Conservation (phyloP, 2,329 filamentous ascomycete genomes). For the Fusarium solani-melongenae region DNA sequence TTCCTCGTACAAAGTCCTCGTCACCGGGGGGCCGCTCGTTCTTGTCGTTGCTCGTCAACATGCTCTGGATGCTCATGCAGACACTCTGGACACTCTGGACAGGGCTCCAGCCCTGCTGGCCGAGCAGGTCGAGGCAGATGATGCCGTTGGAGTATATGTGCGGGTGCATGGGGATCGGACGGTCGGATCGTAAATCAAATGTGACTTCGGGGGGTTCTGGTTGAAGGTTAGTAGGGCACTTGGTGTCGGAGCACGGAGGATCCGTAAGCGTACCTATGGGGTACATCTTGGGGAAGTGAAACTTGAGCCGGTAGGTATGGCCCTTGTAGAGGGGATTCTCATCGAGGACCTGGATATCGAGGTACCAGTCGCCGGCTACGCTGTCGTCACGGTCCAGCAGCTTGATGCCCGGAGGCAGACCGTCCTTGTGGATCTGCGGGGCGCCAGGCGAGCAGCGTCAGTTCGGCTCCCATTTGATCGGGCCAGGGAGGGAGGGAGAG, state of each 20-base stretch:
- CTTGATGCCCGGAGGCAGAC: conserved; percentile 76
- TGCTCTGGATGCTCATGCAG: conserved; percentile 97
- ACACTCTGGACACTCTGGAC: conserved; percentile 98
- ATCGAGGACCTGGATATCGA: conserved; percentile 93
- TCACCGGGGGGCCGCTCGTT: conserved; percentile 92
- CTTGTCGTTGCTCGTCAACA: conserved; percentile 95
- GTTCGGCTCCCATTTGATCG: conserved; percentile 11
- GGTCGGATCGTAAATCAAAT: conserved; percentile 75
- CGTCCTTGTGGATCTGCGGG: conserved; percentile 63
- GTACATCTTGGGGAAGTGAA: conserved; percentile 85
- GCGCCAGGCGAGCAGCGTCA: conserved; percentile 27
- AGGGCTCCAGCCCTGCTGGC: conserved; percentile 89
- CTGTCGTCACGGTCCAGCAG: conserved; percentile 86
- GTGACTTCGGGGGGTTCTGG: conserved; percentile 94
- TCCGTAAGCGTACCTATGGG: conserved; percentile 80
- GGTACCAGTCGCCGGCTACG: conserved; percentile 78
- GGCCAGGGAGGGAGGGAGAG: neutral
- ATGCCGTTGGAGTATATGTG: conserved; percentile 99
- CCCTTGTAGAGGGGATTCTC: conserved; percentile 86
- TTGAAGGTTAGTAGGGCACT: conserved; percentile 12
- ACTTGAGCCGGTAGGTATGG: conserved; percentile 86
- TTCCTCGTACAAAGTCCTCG: conserved; percentile 85
- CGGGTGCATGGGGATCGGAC: conserved; percentile 89
- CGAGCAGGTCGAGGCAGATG: conserved; percentile 95
- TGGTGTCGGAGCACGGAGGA: neutral